Conservation (phyloP, 1,139 yeast genomes). For the Magnusiomyces magnusii region DNA sequence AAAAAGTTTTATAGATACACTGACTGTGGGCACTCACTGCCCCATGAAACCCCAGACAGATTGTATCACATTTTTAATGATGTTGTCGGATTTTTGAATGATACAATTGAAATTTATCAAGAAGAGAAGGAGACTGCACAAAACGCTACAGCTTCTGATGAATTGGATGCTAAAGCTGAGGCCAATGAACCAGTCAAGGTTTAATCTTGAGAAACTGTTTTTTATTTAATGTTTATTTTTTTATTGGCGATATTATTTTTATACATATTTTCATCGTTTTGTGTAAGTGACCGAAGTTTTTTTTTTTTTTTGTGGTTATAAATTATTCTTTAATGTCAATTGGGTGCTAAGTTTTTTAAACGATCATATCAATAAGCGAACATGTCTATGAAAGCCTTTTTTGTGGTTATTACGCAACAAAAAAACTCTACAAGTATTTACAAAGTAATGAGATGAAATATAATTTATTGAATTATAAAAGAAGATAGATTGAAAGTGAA, state of each 20-base stretch:
- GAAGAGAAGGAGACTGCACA: background rate
- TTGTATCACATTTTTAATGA: constrained; percentile 34
- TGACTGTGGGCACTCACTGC: constrained; percentile 33
- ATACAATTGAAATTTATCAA: background rate
- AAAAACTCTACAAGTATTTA: background rate
- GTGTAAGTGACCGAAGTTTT: no score
- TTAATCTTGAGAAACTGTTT: background rate
- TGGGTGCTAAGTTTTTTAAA: no score
- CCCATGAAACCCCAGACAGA: constrained; percentile 40
- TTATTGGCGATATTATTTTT: no score
- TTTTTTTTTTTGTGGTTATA: no score
- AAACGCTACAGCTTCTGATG: background rate
- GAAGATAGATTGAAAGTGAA: background rate
- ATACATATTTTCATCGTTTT: no score
- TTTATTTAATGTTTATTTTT: background rate
- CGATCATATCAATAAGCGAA: no score
- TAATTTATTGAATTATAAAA: background rate
- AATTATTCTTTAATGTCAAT: no score
- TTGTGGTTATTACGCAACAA: background rate
- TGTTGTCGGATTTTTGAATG: constrained; percentile 38
- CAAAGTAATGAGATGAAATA: background rate
- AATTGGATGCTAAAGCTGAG: no score
- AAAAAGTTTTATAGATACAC: constrained; percentile 33
- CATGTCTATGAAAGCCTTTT: no score
- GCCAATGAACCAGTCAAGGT: no score